Evolutionary conservation across 768 basidiomycete genomes (phyloP).

Genomic region (Mycena sanguinolenta): DNA sequence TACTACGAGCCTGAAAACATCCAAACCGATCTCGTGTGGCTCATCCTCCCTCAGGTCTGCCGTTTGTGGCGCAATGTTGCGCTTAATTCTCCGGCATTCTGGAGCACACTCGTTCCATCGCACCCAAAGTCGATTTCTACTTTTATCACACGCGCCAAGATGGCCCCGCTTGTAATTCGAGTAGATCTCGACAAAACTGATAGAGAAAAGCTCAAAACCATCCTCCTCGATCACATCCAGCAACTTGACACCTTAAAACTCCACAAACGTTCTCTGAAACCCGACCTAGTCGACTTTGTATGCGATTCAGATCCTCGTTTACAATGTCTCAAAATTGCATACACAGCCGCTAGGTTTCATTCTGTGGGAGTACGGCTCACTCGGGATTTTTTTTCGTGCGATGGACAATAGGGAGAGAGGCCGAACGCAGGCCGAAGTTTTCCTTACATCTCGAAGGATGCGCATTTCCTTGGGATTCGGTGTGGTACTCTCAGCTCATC

Average conservation of each 20-base stretch:
- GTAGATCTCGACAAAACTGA: constrained; percentile 26
- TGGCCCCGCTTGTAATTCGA: constrained; percentile 27
- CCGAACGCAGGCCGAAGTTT: neutral
- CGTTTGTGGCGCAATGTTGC: constrained; percentile 34
- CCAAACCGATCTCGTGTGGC: too few relatives aligned
- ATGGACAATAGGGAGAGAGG: too few relatives aligned
- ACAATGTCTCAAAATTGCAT: constrained; percentile 13
- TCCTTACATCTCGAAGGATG: constrained; percentile 27
- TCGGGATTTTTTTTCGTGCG: constrained; percentile 24
- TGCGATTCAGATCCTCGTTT: constrained; percentile 27
- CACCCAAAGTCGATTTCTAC: constrained; percentile 31
- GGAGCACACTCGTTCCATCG: constrained; percentile 32
- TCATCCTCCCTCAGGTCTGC: constrained; percentile 29
- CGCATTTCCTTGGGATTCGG: constrained; percentile 32
- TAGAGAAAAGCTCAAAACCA: neutral
- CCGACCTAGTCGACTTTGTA: constrained; percentile 19
- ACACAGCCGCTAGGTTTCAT: constrained; percentile 27
- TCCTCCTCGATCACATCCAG: constrained; percentile 16
- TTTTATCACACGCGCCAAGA: constrained; percentile 36
- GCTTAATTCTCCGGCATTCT: constrained; percentile 32
- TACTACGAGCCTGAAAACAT: constrained; percentile 11
- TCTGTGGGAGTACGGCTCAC: too few relatives aligned
- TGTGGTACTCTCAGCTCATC: constrained; percentile 27
- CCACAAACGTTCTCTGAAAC: constrained; percentile 1
- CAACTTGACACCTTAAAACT: constrained; percentile 30